Evolutionary conservation across 2,329 filamentous ascomycete species (phyloP).

Genomic region (Acrodontium crateriforme): DNA sequence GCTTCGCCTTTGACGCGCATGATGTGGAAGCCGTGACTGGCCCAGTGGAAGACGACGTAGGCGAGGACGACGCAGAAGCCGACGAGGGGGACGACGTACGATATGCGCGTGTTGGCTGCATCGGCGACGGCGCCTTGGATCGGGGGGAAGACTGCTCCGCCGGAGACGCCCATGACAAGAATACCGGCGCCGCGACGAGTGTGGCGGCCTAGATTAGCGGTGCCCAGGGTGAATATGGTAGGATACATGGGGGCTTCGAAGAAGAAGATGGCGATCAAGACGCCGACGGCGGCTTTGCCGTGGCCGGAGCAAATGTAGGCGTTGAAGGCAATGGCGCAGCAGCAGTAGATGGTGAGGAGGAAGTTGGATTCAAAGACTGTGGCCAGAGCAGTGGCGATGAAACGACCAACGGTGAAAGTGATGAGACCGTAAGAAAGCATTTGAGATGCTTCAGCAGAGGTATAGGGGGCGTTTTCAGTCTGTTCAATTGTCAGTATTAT

Average conservation of each 20-base stretch:
- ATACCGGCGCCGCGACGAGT: slow-evolving; percentile 28
- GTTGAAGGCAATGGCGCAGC: slow-evolving; percentile 21
- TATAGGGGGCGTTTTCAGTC: slow-evolving; percentile 20
- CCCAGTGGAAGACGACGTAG: slow-evolving; percentile 23
- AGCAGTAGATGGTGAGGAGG: slow-evolving; percentile 21
- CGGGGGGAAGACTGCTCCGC: slow-evolving; percentile 22
- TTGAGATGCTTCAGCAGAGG: slow-evolving; percentile 19
- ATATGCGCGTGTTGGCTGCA: slow-evolving; percentile 26
- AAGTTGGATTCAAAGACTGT: slow-evolving; percentile 24
- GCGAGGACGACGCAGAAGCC: slow-evolving; percentile 28
- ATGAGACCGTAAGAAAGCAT: slow-evolving; percentile 27
- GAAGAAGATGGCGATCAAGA: slow-evolving; percentile 26
- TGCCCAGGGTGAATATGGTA: slow-evolving; percentile 27
- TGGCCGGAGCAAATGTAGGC: slow-evolving; percentile 21
- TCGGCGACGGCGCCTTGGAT: slow-evolving; percentile 28
- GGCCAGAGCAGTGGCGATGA: slow-evolving; percentile 24
- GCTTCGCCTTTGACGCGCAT: slow-evolving; percentile 19
- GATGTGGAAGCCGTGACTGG: slow-evolving; percentile 19
- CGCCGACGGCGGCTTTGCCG: slow-evolving; percentile 19
- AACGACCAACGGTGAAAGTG: slow-evolving; percentile 26
- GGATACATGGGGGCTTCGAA: slow-evolving; percentile 27
- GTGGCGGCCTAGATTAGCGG: slow-evolving; percentile 26
- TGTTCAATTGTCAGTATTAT: too few species aligned
- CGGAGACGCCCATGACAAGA: slow-evolving; percentile 25
- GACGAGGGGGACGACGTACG: slow-evolving; percentile 31